A percentile compares a stretch with the other conserved stretches of the same genome.
Evolutionary conservation across 2,329 filamentous ascomycete genomes (phyloP).

Genomic region (Neospermospora avenae): DNA sequence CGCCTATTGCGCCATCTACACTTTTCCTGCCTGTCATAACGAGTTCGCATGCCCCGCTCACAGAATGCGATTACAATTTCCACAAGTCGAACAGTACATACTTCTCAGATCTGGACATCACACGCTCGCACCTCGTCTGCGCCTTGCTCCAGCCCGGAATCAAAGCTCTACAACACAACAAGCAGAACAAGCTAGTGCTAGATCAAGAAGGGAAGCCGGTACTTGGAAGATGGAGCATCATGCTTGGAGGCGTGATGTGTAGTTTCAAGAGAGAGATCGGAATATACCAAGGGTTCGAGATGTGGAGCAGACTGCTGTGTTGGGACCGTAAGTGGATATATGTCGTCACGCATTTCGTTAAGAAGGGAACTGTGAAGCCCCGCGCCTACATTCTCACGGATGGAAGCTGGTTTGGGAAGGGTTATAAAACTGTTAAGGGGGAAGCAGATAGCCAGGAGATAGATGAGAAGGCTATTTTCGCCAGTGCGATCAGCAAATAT

Average conservation of each 20-base stretch:
- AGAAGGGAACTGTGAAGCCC: slow-evolving; percentile 55
- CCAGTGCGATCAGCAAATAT: slow-evolving; percentile 74
- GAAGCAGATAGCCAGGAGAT: slow-evolving; percentile 39
- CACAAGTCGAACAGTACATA: slow-evolving; percentile 72
- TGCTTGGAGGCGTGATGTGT: slow-evolving; percentile 70
- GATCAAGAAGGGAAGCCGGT: slow-evolving; percentile 43
- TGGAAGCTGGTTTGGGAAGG: slow-evolving; percentile 41
- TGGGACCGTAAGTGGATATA: slow-evolving; percentile 86
- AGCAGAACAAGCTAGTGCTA: slow-evolving; percentile 45
- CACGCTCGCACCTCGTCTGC: slow-evolving; percentile 75
- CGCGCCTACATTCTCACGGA: slow-evolving; percentile 40
- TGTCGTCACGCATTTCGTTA: slow-evolving; percentile 70
- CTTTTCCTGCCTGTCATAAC: slow-evolving; percentile 63
- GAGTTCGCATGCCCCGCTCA: slow-evolving; percentile 53
- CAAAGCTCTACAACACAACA: slow-evolving; percentile 48
- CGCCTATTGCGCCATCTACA: slow-evolving; percentile 30
- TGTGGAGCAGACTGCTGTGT: slow-evolving; percentile 65
- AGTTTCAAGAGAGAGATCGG: slow-evolving; percentile 72
- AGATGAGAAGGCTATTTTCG: slow-evolving; percentile 64
- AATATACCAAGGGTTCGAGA: slow-evolving; percentile 66
- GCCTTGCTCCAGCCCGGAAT: slow-evolving; percentile 61
- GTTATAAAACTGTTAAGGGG: slow-evolving; percentile 40
- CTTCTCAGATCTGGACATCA: slow-evolving; percentile 67
- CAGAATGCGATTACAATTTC: slow-evolving; percentile 70
- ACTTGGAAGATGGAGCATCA: slow-evolving; percentile 55